Base-by-base conservation (phyloP, 2,329 filamentous ascomycete genomes). In the Diaporthe sp. region DNA sequence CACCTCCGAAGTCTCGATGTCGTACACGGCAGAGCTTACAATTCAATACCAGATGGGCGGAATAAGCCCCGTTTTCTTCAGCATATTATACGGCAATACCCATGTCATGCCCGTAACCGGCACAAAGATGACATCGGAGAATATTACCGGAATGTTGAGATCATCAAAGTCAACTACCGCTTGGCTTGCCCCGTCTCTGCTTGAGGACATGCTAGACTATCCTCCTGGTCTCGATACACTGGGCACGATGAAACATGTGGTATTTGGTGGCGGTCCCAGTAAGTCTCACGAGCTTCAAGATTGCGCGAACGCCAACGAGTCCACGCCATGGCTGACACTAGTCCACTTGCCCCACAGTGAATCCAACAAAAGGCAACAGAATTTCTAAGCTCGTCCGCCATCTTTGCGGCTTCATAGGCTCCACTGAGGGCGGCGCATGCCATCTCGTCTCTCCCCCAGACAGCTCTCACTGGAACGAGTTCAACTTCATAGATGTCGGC, bases 71-170 rank as follows among this genome's bases (percentile, higher is more conserved):
- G 62, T 68, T 19, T 51, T 68, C 31, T 68, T 68, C 42, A 68
- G 62, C 19, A 19, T 68, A 15, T 68, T 68, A 25, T 68, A 68
- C 62, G 62, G 62, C 19, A 68, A 19, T 28, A 68, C 62, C 25
- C 62, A 68, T 49, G 62, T 68, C 22, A 68, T 68, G 62, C 62
- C 62, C 25, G 62, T n/a, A 28, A 68, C 62, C n/a, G 62, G 62
- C 42, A 68, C 62, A 19, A 42, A 68, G n/a, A 68, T 57, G 53
- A 57, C 53, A 19, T 2, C 53, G 28, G 53, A 57, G 25, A 57
- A 57, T 31, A 57, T 57, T 15, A 57, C 28, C 25, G 53, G 53
- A 31, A 57, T 57, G 53, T 57, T 57, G 28, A 17, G 19, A 57
- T 57, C 28, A 6, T 57, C 53, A 31, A 57, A 31, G 17, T 31